phyloP scores from a whole-genome alignment of 345 rosid species.

The Limnanthes douglasii region DNA sequence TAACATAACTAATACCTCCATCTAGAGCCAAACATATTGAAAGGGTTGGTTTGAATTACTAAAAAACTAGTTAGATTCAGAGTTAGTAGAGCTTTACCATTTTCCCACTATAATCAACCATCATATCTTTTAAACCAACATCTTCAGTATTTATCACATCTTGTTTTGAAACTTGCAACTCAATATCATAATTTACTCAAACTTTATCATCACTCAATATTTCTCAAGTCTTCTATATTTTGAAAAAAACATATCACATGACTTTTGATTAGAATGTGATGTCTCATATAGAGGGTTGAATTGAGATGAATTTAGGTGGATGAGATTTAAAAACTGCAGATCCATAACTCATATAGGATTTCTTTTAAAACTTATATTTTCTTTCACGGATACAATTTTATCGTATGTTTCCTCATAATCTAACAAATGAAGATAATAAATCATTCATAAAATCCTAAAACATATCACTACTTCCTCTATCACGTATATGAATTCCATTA shows the following conservation, averaged over 20 bases:
- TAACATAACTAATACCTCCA: too few species aligned
- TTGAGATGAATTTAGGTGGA: constrained; percentile 74
- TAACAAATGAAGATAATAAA: too few species aligned
- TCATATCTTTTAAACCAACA: constrained; percentile 53
- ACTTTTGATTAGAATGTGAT: constrained; percentile 11
- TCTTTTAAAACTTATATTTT: constrained; percentile 59
- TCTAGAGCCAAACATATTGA: too few species aligned
- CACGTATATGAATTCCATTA: too few species aligned
- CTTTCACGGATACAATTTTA: constrained; percentile 39
- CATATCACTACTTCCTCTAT: too few species aligned
- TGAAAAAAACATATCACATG: constrained; percentile 32
- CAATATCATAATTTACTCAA: constrained; percentile 37
- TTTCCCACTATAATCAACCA: constrained; percentile 29
- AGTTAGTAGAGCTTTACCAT: constrained; percentile 32
- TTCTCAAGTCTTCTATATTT: constrained; percentile 72
- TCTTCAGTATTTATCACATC: constrained; percentile 41
- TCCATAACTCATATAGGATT: constrained; percentile 50
- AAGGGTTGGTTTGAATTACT: too few species aligned
- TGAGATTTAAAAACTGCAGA: constrained; percentile 48
- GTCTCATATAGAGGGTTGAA: constrained; percentile 4
- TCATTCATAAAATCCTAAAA: too few species aligned
- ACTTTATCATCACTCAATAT: constrained; percentile 38
- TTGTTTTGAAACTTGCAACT: constrained; percentile 31
- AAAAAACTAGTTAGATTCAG: too few species aligned
- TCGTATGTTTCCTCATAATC: constrained; percentile 47